Conservation (phyloP, 2,329 filamentous ascomycete species). For the Orbilia quercus region DNA sequence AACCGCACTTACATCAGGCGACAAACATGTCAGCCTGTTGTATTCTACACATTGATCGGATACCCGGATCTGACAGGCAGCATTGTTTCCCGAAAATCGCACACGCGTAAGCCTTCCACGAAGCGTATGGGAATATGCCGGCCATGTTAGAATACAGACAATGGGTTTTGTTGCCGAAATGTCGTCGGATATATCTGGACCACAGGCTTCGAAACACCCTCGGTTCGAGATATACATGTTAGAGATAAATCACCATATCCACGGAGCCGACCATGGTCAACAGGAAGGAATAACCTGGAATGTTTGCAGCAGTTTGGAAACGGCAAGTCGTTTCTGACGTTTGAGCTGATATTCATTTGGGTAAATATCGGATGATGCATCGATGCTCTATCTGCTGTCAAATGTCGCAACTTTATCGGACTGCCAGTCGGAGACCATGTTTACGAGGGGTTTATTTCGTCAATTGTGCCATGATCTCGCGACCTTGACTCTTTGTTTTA, state of each 20-base stretch:
- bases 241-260: slow-evolving; percentile 15
- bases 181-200: no score
- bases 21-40: no score
- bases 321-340: slow-evolving; percentile 15
- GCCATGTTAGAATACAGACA: no score
- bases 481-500: no score
- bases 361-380: not conserved
- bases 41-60: no score
- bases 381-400: not conserved
- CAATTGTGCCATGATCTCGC: not conserved
- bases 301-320: slow-evolving; percentile 15
- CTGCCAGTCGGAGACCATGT: not conserved
- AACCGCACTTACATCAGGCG: no score
- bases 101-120: no score
- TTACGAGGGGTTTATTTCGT: not conserved
- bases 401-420: not conserved
- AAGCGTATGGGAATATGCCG: no score
- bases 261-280: not conserved
- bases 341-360: not conserved
- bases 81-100: no score
- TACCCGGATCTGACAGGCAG: no score
- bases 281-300: slow-evolving; percentile 41
- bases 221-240: slow-evolving; percentile 7
- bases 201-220: no score
- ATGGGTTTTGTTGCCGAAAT: no score